Base-by-base conservation (phyloP, 257 asterid genomes). In the Penstemon eatonii region DNA sequence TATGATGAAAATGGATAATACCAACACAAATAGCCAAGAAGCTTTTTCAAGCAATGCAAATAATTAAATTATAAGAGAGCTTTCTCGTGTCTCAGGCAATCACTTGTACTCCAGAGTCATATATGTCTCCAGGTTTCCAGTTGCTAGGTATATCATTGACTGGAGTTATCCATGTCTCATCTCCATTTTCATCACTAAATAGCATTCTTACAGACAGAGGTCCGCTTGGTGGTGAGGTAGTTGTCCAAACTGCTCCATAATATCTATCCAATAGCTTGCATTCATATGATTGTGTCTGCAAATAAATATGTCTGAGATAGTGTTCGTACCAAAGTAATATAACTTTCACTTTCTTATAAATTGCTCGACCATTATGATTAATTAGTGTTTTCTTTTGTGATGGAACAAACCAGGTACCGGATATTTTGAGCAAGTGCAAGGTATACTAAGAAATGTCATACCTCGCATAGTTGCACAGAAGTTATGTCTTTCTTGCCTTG, bases 401-500 rank as follows among this genome's bases (percentile, higher is more conserved):
- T 60, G 8, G 25, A 69, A 60, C 18, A 10, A 5, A 44, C 50
- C 36, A 11, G 12, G 54, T 49, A 41, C 55, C 33, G 33, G 13
- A 53, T 58, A 8, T 33, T 13, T 49, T 49, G 18, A 49, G 18
- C 54, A 49, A 49, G 15, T 25, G 18, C 6, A 15, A 12, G 5
- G n/a, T 37, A 13, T 8, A 39, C 69, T 18, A 40, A 18, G 9
- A 60, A 49, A 25, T 52, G 54, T 15, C 18, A 61, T 81, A 88
- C 96, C 96, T 91, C 91, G 62, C 97, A 91, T 10, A 91, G 85
- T 50, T 82, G 97, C 54, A 91, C 91, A 6, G 95, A 91, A 39
- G 87, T 87, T 75, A 91, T 85, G 67, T 91, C 97, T 38, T 58
- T 70, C 70, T 66, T 80, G 65, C 97, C 97, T 77, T 87, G 93